Conservation (phyloP, 163 green algal species). For the Volvox carteri region DNA sequence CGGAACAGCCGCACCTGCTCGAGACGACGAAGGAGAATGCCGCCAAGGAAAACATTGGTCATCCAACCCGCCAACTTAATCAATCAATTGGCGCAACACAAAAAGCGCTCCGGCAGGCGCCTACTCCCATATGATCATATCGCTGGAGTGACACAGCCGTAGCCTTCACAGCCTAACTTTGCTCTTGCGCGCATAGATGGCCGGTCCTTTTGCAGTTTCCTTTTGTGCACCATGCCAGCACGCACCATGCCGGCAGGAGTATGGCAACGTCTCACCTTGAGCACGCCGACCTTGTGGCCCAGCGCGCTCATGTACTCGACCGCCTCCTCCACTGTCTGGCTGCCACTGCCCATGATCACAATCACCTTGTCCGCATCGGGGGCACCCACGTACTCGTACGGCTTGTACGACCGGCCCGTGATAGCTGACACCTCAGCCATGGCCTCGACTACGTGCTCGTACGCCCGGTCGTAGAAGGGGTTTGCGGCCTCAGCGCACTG, state of each 20-base stretch:
- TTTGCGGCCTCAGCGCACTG: conserved; percentile 73
- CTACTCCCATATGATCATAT: too few relatives aligned
- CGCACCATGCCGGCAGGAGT: too few relatives aligned
- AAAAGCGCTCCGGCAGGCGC: too few relatives aligned
- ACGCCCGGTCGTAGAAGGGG: conserved; percentile 64
- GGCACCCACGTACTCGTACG: conserved; percentile 75
- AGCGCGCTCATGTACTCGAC: conserved; percentile 56
- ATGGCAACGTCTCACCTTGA: conserved; percentile 64
- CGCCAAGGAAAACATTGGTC: too few relatives aligned
- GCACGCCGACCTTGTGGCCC: conserved; percentile 68
- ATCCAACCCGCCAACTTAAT: too few relatives aligned
- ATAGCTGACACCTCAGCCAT: conserved; percentile 54
- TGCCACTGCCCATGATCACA: conserved; percentile 72
- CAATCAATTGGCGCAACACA: too few relatives aligned
- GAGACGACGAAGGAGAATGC: not conserved
- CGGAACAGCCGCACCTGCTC: conserved; percentile 70
- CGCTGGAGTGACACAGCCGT: too few relatives aligned
- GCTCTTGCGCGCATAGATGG: too few relatives aligned
- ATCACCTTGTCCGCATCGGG: conserved; percentile 71
- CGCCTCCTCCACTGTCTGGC: conserved; percentile 64
- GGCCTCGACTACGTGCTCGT: conserved; percentile 22
- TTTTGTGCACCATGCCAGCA: too few relatives aligned
- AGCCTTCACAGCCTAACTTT: too few relatives aligned
- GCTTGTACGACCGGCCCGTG: conserved; percentile 66
- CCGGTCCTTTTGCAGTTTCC: too few relatives aligned